Evolutionary conservation across 23 red algal species (phyloP), one percentile per base, ranked within the genome.

Genomic region (Porphyridium purpureum): DNA sequence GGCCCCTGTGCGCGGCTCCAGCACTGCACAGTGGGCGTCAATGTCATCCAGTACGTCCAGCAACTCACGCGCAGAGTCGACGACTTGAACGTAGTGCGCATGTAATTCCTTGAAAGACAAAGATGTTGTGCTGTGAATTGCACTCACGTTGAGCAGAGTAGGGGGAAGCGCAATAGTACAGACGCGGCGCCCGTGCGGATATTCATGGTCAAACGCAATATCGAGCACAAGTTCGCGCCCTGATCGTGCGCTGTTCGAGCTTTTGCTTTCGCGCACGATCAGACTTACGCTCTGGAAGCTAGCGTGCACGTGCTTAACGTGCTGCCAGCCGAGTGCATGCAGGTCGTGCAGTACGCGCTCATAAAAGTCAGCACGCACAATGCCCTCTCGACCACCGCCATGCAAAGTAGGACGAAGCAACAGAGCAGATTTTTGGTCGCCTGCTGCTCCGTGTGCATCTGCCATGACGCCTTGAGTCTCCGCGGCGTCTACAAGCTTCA

Each of bases 311-410:
- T 53, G 59, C 28, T 26, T 23, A 15, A 79, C 48, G 29, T 27
- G 21, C 22, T 21, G 15, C 73, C 73, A 79, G 14, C 73, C 73
- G 32, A 79, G 7, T 2, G 55, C n/a, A 2, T 49, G 34, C 33
- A 79, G 66, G 15, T 79, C 49, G 23, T 48, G 27, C 20, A 79
- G 73, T 25, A 79, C 60, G 21, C 33, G 48, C 50, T 79, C 73
- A 42, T 79, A 79, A 27, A 62, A 79, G 33, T 35, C 29, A 17
- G 73, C 60, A n/a, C n/a, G n/a, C n/a, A n/a, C n/a, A n/a, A n/a
- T n/a, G n/a, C n/a, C n/a, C n/a, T n/a, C n/a, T n/a, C n/a, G n/a
- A n/a, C n/a, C n/a, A n/a, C n/a, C n/a, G n/a, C n/a, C n/a, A n/a
- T n/a, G n/a, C n/a, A n/a, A n/a, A n/a, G n/a, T n/a, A n/a, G n/a